phyloP scores from a whole-genome alignment of 2,329 filamentous ascomycete genomes.

The Cladorrhinum sp. region DNA sequence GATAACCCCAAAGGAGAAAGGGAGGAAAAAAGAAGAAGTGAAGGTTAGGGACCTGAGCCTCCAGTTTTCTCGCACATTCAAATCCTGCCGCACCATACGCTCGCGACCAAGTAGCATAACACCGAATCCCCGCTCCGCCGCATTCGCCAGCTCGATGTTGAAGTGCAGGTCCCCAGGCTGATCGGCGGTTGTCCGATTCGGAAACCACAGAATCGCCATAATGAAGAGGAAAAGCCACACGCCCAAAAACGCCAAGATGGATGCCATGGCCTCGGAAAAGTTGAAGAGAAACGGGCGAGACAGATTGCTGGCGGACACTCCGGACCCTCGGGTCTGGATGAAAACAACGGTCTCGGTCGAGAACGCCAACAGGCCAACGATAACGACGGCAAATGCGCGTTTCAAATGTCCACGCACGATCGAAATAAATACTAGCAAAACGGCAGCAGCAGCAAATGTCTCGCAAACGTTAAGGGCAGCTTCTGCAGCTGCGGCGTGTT shows the following conservation, averaged over 20 bases:
- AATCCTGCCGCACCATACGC: too few relatives aligned
- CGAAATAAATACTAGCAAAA: not conserved
- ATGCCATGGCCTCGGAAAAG: not conserved
- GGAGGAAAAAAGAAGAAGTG: too few relatives aligned
- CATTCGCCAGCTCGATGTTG: too few relatives aligned
- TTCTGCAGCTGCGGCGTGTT: not conserved
- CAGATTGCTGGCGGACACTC: not conserved
- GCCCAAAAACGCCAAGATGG: not conserved
- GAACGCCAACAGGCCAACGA: not conserved
- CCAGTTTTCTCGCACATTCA: too few relatives aligned
- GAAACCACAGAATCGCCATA: not conserved
- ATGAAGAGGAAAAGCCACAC: not conserved
- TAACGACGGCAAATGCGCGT: not conserved
- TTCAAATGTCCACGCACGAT: not conserved
- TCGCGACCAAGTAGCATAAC: too few relatives aligned
- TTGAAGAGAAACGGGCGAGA: not conserved
- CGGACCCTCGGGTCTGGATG: not conserved
- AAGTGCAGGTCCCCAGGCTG: too few relatives aligned
- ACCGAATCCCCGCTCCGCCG: too few relatives aligned
- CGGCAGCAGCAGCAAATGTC: not conserved
- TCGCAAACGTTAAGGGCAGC: not conserved
- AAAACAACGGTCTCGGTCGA: not conserved
- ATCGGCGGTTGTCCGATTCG: not conserved
- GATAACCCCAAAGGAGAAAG: too few relatives aligned
- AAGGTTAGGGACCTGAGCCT: too few relatives aligned